phyloP scores from a whole-genome alignment of 2,329 filamentous ascomycete genomes.

The Claviceps pusilla region DNA sequence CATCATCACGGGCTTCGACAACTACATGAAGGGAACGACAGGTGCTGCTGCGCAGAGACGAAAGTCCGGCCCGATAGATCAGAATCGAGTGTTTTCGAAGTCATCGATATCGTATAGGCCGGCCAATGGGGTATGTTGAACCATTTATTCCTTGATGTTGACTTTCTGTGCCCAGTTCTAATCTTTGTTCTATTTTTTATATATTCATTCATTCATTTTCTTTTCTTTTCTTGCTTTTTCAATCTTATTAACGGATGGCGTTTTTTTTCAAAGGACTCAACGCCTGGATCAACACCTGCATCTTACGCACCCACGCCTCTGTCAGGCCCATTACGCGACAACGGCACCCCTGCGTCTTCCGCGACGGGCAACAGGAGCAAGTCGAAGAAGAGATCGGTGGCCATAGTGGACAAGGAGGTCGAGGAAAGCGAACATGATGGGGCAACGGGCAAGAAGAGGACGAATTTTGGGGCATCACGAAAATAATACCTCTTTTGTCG shows the following conservation, averaged over 20 bases:
- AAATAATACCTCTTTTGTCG: conserved; percentile 21
- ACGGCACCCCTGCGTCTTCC: conserved; percentile 40
- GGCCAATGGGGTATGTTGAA: conserved; percentile 18
- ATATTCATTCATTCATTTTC: background rate
- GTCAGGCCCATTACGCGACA: conserved; percentile 37
- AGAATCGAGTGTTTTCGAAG: conserved; percentile 58
- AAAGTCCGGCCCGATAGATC: conserved; percentile 49
- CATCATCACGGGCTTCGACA: conserved; percentile 95
- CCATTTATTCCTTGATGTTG: too few species aligned
- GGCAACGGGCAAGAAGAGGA: conserved; percentile 37
- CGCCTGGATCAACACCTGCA: conserved; percentile 28
- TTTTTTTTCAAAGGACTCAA: conserved; percentile 22
- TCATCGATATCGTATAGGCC: conserved; percentile 48
- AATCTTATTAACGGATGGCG: background rate
- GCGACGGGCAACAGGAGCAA: conserved; percentile 34
- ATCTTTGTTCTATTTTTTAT: background rate
- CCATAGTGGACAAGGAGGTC: conserved; percentile 16
- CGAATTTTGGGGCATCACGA: conserved; percentile 40
- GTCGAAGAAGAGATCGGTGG: conserved; percentile 32
- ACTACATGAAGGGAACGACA: conserved; percentile 80
- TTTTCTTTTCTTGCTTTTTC: background rate
- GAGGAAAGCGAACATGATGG: conserved; percentile 47
- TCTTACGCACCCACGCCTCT: conserved; percentile 40
- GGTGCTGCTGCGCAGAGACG: conserved; percentile 48
- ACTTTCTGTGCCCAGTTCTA: background rate